phyloP scores from a whole-genome alignment of 2,329 filamentous ascomycete genomes.

The Penicillium sp. region DNA sequence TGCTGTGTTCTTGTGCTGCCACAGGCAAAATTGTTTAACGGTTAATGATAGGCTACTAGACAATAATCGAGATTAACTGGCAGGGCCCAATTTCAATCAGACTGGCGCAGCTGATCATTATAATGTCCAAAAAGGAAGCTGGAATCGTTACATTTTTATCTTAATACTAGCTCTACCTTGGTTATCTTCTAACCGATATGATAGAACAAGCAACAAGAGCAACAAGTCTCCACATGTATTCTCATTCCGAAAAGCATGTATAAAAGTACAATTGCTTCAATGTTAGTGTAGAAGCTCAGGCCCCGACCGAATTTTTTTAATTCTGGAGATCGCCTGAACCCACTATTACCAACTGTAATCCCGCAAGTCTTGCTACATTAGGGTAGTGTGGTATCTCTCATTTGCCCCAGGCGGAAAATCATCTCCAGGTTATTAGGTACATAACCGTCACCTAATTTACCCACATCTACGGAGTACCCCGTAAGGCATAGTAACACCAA shows the following conservation, averaged over 20 bases:
- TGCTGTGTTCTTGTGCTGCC: slow-evolving; percentile 2
- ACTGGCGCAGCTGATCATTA: slow-evolving; percentile 1
- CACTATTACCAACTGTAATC: slow-evolving; percentile 7
- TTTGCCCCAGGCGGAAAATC: neutral
- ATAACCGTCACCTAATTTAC: neutral
- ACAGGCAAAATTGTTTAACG: neutral
- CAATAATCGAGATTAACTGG: neutral
- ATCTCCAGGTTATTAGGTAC: neutral
- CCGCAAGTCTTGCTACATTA: slow-evolving; percentile 13
- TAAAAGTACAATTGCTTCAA: slow-evolving; percentile 2
- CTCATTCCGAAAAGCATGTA: slow-evolving; percentile 19
- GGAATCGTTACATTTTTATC: neutral
- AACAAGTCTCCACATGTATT: slow-evolving; percentile 14
- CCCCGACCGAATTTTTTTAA: neutral
- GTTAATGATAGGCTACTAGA: slow-evolving; percentile 1
- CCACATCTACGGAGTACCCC: too few species aligned
- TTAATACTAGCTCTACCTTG: neutral
- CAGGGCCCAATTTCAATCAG: slow-evolving; percentile 13
- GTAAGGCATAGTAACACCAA: neutral
- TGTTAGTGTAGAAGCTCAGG: neutral
- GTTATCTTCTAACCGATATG: neutral
- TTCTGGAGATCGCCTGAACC: slow-evolving; percentile 12
- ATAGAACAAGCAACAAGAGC: slow-evolving; percentile 6
- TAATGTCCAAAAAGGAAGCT: neutral
- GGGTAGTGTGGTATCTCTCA: slow-evolving; percentile 4